Base-by-base conservation (phyloP, 768 basidiomycete species). In the Paxillus ammoniavirescens region DNA sequence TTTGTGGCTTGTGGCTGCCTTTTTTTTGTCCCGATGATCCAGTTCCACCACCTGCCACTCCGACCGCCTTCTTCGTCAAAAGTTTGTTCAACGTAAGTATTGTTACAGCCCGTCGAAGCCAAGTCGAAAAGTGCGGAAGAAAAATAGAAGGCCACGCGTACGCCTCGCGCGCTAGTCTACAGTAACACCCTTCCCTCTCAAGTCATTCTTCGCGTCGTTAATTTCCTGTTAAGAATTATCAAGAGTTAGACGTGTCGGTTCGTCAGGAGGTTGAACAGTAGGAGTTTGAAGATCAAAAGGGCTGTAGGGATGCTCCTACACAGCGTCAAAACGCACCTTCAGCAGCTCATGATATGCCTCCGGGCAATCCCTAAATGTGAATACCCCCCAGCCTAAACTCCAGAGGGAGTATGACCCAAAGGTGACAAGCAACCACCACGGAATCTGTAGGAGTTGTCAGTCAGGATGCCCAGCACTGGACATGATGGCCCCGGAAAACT, bases 341-440 rank as follows among this genome's bases (percentile, higher is more conserved):
- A 89, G 73, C 49, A 91, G 68, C 66, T 88, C 86, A 12, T 79
- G 75, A 59, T 91, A 89, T 5, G 90, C 89, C 59, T 91, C 88
- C 38, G 88, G 86, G 65, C 88, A 89, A 60, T 92, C 90, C 61
- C 81, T 73, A 61, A 90, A 87, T 2, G 84, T 84, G 59, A 83
- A 79, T 41, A 91, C 63, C 2, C 89, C 90, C 78, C 82, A 81
- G 9, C 91, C 89, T 17, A 92, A 80, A 9, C 84, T 87, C 72
- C 82, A 83, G 10, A 92, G 78, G 15, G 86, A 86, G 65, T 89
- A 92, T 2, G 89, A 83, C 12, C 91, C 91, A 58, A 90, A 90
- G 2, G 85, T 75, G 2, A 92, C 84, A 12, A 92, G 78, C 8
- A 89, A 63, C 89, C 89, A 91, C 86, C 87, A 93, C 3, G 90